Evolutionary conservation across 2,329 filamentous ascomycete genomes (phyloP).

Genomic region (Diaporthe velutina): DNA sequence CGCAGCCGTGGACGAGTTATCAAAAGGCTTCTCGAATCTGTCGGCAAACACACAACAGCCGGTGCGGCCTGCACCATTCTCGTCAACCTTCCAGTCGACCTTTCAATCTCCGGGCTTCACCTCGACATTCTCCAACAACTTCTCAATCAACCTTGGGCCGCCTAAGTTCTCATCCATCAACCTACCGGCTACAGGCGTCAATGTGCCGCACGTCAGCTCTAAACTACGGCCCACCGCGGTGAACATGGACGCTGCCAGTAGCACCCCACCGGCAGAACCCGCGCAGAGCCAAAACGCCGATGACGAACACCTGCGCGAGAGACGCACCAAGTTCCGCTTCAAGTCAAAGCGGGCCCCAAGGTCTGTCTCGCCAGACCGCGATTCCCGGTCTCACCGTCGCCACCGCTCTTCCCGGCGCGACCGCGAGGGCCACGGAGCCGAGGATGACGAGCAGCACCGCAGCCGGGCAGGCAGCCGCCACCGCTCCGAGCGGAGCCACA

Average conservation of each 20-base stretch:
- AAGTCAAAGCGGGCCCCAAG: conserved; percentile 52
- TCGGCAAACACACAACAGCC: neutral
- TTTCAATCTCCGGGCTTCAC: conserved; percentile 23
- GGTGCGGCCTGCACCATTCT: neutral
- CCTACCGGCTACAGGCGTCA: conserved; percentile 7
- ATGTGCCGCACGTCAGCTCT: conserved; percentile 20
- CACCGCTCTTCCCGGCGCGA: conserved; percentile 31
- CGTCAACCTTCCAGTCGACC: conserved; percentile 26
- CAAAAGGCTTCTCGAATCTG: conserved; percentile 19
- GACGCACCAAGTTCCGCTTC: conserved; percentile 55
- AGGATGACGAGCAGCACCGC: conserved; percentile 39
- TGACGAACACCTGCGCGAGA: neutral
- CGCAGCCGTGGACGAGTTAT: conserved; percentile 5
- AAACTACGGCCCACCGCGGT: neutral
- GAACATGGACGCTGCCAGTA: conserved; percentile 21
- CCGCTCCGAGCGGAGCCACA: conserved; percentile 47
- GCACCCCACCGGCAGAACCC: neutral
- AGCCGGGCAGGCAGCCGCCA: conserved; percentile 47
- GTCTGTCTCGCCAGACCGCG: conserved; percentile 36
- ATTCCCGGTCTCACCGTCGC: conserved; percentile 37
- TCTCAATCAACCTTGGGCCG: conserved; percentile 15
- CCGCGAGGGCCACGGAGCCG: conserved; percentile 33
- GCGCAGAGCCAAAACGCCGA: neutral
- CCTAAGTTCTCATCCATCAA: conserved; percentile 27
- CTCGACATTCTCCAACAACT: conserved; percentile 16